A percentile compares a stretch with the other conserved stretches of the same genome.
Conservation (phyloP, 2,329 filamentous ascomycete genomes). For the Thelonectria rubi region DNA sequence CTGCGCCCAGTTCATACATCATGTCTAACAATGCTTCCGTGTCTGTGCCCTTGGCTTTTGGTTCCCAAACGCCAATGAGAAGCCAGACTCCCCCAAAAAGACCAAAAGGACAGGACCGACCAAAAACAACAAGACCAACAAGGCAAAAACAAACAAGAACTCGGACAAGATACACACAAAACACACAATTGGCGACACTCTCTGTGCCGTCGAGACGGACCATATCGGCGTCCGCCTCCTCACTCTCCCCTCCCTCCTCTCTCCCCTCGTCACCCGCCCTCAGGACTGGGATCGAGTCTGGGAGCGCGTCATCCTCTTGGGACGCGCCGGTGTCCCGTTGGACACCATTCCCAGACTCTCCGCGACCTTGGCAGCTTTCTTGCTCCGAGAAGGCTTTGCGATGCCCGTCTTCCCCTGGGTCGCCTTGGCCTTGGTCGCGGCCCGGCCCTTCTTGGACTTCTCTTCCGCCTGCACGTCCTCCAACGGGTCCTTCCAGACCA, state of each 20-base stretch:
- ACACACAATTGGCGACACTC: not conserved
- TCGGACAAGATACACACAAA: constrained; percentile 2
- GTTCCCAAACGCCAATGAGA: constrained; percentile 7
- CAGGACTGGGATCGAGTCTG: constrained; percentile 39
- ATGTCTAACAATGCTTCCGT: constrained; percentile 23
- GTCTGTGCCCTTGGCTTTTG: constrained; percentile 10
- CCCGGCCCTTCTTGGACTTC: constrained; percentile 38
- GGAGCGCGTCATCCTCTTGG: constrained; percentile 45
- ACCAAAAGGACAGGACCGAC: not conserved
- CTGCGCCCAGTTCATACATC: constrained; percentile 6
- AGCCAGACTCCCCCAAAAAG: not conserved
- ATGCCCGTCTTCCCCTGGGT: constrained; percentile 42
- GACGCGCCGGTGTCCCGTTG: constrained; percentile 49
- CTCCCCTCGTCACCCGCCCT: constrained; percentile 2
- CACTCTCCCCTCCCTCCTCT: not conserved
- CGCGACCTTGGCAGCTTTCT: constrained; percentile 40
- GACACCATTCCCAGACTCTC: constrained; percentile 46
- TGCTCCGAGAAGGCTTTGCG: constrained; percentile 42
- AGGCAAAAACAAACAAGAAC: constrained; percentile 4
- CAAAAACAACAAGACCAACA: not conserved
- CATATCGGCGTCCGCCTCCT: not conserved
- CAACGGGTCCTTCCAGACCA: constrained; percentile 49
- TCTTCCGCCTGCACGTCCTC: constrained; percentile 42
- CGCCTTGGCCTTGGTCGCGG: constrained; percentile 35
- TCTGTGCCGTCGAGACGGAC: not conserved